A percentile compares a stretch with the other conserved stretches of the same genome.
Evolutionary conservation across 257 asterid genomes (phyloP).

Genomic region (Paulownia fortunei): DNA sequence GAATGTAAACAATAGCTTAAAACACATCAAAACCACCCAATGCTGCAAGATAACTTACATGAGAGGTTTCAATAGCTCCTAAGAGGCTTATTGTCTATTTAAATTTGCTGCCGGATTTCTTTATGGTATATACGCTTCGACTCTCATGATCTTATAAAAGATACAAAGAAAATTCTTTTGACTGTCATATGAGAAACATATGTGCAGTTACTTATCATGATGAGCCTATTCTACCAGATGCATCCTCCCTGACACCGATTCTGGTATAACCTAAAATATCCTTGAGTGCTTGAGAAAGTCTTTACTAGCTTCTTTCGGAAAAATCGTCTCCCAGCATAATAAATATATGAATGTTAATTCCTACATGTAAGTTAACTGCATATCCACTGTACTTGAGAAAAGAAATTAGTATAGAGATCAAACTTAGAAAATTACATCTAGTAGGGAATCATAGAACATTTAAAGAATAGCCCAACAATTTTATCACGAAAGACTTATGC

Average conservation of each 20-base stretch:
- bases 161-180: not conserved
- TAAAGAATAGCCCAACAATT: not conserved
- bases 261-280: not conserved
- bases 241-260: not conserved
- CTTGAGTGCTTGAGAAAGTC: too few relatives aligned
- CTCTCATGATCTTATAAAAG: not conserved
- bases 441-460: not conserved
- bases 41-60: too few relatives aligned
- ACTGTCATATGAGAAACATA: not conserved
- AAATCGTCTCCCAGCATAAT: not conserved
- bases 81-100: not conserved
- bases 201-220: not conserved
- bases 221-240: not conserved
- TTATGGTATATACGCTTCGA: not conserved
- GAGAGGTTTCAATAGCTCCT: not conserved
- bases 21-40: too few relatives aligned
- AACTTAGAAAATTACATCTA: not conserved
- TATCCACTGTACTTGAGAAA: not conserved
- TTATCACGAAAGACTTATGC: not conserved
- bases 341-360: not conserved
- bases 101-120: not conserved
- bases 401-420: not conserved
- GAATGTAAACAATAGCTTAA: too few relatives aligned
- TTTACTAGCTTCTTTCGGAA: too few relatives aligned
- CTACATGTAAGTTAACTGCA: not conserved